A percentile compares a stretch with the other conserved stretches of the same genome.
Conservation (phyloP, 305 asterid species). For the Fraxinus latifolia region DNA sequence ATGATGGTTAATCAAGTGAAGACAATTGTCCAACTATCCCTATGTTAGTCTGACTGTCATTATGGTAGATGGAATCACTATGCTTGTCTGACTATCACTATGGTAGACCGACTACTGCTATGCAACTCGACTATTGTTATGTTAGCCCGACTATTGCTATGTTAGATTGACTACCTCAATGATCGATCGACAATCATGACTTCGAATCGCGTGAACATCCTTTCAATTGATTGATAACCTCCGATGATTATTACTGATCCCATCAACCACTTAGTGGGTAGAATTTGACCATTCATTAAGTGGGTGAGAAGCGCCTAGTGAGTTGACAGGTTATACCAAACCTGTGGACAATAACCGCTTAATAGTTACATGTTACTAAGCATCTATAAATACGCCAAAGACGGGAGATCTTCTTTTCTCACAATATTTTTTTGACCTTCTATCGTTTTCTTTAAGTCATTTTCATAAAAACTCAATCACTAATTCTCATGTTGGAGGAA, state of each 20-base stretch:
- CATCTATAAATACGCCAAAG: background rate
- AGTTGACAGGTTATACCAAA: background rate
- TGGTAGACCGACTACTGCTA: background rate
- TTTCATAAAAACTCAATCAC: too few species aligned
- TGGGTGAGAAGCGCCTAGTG: background rate
- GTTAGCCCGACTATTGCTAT: background rate
- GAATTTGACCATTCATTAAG: background rate
- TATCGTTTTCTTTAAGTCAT: too few species aligned
- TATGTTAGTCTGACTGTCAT: background rate
- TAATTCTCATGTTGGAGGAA: too few species aligned
- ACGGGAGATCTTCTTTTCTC: background rate
- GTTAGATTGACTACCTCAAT: background rate
- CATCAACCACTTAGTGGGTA: background rate
- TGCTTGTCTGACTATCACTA: too few species aligned
- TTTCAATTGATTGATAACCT: background rate
- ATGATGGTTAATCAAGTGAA: background rate
- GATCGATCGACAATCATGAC: background rate
- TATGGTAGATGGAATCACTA: too few species aligned
- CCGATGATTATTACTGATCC: background rate
- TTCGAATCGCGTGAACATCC: background rate
- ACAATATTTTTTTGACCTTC: background rate
- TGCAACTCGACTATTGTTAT: background rate
- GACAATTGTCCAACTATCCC: background rate
- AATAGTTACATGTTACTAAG: background rate
- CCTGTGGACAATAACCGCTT: background rate